Base-by-base conservation (phyloP, 495 filamentous ascomycete species). In the Cercophora sp. region DNA sequence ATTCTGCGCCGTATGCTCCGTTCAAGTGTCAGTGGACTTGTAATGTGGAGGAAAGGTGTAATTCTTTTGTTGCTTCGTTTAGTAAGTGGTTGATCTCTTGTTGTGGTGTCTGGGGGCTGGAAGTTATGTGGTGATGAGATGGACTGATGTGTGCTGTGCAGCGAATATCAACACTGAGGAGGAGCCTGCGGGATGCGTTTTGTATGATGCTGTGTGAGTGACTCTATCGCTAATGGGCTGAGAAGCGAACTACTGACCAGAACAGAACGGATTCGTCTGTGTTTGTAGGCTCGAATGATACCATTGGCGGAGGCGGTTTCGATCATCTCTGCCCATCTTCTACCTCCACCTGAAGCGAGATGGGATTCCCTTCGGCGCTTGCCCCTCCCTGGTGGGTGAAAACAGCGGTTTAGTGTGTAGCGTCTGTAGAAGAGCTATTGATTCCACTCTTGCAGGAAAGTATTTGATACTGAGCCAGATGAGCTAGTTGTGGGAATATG, bases 1-100 rank as follows among this genome's bases (percentile, higher is more conserved):
- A 29, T 9, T 52, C 27, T 16, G 59, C 60, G 2, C 61, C 56
- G 1, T 67, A 61, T 22, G 66, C 56, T 16, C 58, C 64, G 1
- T 69, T 60, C 49, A 66, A 67, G 54, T 71, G 68, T 50, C 66
- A 69, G 63, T 70, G 58, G 20, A 57, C 47, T 5, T 71, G 68
- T 58, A 71, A 71, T 31, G 59, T 59, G 3, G 56, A 42, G 1
- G 43, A 22, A 8, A 37, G 43, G 1, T 70, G 68, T 37, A 54
- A 47, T n/a, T 57, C 61, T 15, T 71, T 59, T 46, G 64, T 68
- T 54, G 55, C 59, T 9, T 63, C 48, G 52, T 65, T 61, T 35
- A 54, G 66, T 70, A 47, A 39, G 67, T 58, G 2, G 9, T 22
- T n/a, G 43, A n/a, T 15, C 5, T 18, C n/a, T n/a, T n/a, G 4